These are phyloP conservation scores for Coemansia sp. DNA, from an alignment of 192 early-diverging fungal species.

Conservation along the genomic window DNA sequence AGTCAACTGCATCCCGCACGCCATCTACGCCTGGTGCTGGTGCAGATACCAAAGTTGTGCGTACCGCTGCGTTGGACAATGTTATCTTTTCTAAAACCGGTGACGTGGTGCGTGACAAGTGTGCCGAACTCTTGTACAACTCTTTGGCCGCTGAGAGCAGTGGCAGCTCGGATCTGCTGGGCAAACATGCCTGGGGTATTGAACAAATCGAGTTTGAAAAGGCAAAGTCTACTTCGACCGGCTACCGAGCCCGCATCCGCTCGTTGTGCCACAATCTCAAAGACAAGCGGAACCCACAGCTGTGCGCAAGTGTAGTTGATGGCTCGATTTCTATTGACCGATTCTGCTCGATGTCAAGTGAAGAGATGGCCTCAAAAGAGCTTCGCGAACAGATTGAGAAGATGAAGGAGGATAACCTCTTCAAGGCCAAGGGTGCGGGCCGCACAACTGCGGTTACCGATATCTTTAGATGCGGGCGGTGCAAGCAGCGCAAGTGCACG, in stretches of 20 bases:
- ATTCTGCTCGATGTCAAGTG: slow-evolving; percentile 79
- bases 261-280: slow-evolving; percentile 77
- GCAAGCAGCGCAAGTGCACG: slow-evolving; percentile 78
- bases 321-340: slow-evolving; percentile 64
- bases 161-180: slow-evolving; percentile 55
- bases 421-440: slow-evolving; percentile 74
- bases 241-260: slow-evolving; percentile 75
- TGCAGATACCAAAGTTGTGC: slow-evolving; percentile 5
- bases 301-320: slow-evolving; percentile 67
- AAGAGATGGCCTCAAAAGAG: slow-evolving; percentile 93
- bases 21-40: not conserved
- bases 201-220: slow-evolving; percentile 65
- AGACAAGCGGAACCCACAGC: slow-evolving; percentile 72
- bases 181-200: slow-evolving; percentile 58
- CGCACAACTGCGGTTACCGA: slow-evolving; percentile 81
- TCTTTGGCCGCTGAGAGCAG: slow-evolving; percentile 59
- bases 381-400: slow-evolving; percentile 67
- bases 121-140: slow-evolving; percentile 80
- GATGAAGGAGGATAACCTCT: slow-evolving; percentile 71
- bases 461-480: slow-evolving; percentile 93
- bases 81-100: slow-evolving; percentile 53
- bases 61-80: slow-evolving; percentile 46
- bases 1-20: not conserved
- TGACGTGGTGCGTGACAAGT: slow-evolving; percentile 70
- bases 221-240: slow-evolving; percentile 49